A percentile compares a stretch with the other conserved stretches of the same genome.
Conservation (phyloP, 2,329 filamentous ascomycete genomes). For the Fonsecaea erecta region DNA sequence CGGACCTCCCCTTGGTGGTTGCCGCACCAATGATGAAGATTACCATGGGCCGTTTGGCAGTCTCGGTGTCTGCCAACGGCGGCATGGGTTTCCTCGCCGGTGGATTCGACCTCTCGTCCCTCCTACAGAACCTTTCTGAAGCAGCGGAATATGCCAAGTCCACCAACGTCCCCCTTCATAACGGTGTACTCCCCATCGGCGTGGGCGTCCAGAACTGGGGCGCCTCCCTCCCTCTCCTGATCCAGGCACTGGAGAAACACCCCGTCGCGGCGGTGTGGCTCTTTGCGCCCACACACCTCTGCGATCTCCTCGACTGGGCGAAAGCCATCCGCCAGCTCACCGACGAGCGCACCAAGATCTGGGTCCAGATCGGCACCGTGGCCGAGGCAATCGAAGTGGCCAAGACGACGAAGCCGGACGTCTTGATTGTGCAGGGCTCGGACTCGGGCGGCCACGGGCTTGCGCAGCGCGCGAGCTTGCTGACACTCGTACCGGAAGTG, state of each 20-base stretch:
- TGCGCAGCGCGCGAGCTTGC: conserved; percentile 51
- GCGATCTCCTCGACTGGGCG: conserved; percentile 52
- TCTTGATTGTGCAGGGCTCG: conserved; percentile 58
- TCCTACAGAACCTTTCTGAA: conserved; percentile 42
- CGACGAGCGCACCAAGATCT: conserved; percentile 52
- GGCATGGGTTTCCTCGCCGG: conserved; percentile 63
- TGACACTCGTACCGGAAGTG: conserved; percentile 58
- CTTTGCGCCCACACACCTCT: conserved; percentile 44
- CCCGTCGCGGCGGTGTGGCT: conserved; percentile 48
- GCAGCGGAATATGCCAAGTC: conserved; percentile 38
- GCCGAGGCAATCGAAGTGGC: conserved; percentile 53
- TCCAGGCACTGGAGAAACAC: conserved; percentile 42
- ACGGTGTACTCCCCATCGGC: conserved; percentile 44
- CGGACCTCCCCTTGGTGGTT: conserved; percentile 59
- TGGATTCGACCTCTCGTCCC: conserved; percentile 53
- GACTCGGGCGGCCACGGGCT: conserved; percentile 62
- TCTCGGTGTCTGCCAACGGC: conserved; percentile 62
- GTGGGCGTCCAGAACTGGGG: conserved; percentile 50
- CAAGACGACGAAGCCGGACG: conserved; percentile 50
- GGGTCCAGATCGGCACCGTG: conserved; percentile 59
- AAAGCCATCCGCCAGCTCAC: conserved; percentile 48
- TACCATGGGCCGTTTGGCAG: conserved; percentile 59
- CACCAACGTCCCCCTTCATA: conserved; percentile 19
- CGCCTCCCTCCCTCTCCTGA: conserved; percentile 39
- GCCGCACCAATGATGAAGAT: conserved; percentile 73